A percentile compares a stretch with the other conserved stretches of the same genome.
These are phyloP conservation scores for Scheffersomyces lignicola DNA, from an alignment of 1,139 yeast species.

Conservation along the genomic window DNA sequence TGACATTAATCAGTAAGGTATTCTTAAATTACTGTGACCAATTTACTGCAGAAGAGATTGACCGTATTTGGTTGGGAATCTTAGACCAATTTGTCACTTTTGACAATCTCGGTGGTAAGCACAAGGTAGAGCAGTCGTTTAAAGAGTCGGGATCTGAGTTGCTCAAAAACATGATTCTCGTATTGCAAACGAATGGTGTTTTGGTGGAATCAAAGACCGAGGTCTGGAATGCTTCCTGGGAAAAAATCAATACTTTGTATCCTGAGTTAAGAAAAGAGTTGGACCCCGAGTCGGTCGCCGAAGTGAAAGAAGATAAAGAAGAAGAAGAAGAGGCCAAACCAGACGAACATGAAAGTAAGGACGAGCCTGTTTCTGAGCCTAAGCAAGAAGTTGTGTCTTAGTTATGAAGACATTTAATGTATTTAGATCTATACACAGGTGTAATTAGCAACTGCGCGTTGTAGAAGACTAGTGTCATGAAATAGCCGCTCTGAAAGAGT, in stretches of 20 bases:
- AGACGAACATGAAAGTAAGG: too few relatives aligned
- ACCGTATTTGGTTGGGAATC: conserved; percentile 36
- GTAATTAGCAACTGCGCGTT: too few relatives aligned
- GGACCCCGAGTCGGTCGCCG: conserved; percentile 5
- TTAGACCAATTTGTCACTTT: conserved; percentile 33
- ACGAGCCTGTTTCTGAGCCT: too few relatives aligned
- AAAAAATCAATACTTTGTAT: conserved; percentile 40
- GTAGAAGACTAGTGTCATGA: too few relatives aligned
- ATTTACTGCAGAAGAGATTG: conserved; percentile 23
- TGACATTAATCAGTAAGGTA: conserved; percentile 68
- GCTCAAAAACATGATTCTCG: conserved; percentile 57
- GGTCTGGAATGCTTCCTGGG: conserved; percentile 42
- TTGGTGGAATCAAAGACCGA: conserved; percentile 22
- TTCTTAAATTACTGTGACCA: conserved; percentile 53
- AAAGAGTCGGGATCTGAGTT: conserved; percentile 63
- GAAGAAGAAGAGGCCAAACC: conserved; percentile 7
- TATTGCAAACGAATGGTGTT: conserved; percentile 29
- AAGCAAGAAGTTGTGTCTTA: too few relatives aligned
- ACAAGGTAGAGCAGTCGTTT: conserved; percentile 38
- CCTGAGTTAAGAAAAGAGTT: conserved; percentile 43
- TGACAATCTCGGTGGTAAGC: conserved; percentile 21
- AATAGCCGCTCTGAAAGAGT: too few relatives aligned
- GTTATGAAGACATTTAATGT: too few relatives aligned
- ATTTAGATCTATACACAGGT: too few relatives aligned
- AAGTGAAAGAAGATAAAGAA: conserved; percentile 3